Evolutionary conservation across 306 rosid genomes (phyloP).

Genomic region (Castanea sativa): DNA sequence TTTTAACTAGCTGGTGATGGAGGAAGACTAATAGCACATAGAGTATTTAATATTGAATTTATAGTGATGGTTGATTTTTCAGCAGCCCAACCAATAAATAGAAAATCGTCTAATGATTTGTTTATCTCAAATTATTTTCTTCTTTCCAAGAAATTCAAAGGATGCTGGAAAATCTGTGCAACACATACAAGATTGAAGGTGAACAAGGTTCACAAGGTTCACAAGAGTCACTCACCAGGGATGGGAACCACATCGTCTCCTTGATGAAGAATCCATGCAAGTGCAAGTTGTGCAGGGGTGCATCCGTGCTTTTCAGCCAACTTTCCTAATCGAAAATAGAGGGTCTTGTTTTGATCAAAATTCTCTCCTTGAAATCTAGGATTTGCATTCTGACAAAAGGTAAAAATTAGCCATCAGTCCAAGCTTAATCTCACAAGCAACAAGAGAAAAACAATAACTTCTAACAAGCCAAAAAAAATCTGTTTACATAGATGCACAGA

Average conservation of each 20-base stretch:
- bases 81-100: neutral
- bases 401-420: neutral
- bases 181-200: neutral
- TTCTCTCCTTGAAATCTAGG: conserved; percentile 66
- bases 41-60: neutral
- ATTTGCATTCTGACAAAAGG: conserved; percentile 35
- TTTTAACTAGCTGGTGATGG: neutral
- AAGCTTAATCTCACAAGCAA: neutral
- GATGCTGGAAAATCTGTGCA: neutral
- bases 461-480: neutral
- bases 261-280: conserved; percentile 65
- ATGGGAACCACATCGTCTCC: conserved; percentile 65
- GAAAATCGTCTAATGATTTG: neutral
- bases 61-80: neutral
- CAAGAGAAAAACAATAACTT: neutral
- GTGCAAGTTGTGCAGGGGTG: conserved; percentile 59
- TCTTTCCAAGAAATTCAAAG: neutral
- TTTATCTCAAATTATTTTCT: neutral
- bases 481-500: neutral
- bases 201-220: neutral
- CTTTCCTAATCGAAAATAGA: conserved; percentile 38
- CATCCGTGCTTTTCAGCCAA: conserved; percentile 57
- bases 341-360: conserved; percentile 53
- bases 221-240: conserved; percentile 48
- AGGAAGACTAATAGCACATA: neutral